Base-by-base conservation (phyloP, 495 filamentous ascomycete species). In the Trichocladium antarcticum region DNA sequence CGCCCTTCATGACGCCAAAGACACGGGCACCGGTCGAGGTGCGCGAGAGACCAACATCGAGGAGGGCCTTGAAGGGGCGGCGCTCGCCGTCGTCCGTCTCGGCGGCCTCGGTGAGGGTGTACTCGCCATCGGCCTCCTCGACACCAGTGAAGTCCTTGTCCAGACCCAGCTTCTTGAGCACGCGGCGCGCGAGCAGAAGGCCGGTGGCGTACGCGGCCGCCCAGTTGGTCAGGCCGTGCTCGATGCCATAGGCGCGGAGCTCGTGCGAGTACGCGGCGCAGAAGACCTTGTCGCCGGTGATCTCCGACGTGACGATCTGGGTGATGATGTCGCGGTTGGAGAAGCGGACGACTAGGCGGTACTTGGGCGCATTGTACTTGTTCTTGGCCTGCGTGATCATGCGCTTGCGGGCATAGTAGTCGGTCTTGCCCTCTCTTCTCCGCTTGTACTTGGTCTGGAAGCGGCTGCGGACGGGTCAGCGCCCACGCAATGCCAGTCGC, bases 401-500 rank as follows among this genome's bases (percentile, higher is more conserved):
- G 64, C 92, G 85, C 83, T 96, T 95, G 75, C 92, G 92, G 67
- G 92, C 92, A 71, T 95, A 97, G 86, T 99, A 99, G 69, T 99
- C 92, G 74, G 92, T 99, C 85, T 97, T 99, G 69, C 92, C 92
- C 70, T 82, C 68, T 55, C 92, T 83, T 68, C 92, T 83, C 70
- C 92, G 88, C 75, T 86, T 90, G 85, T 96, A 99, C 82, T 99
- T 99, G 71, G 90, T 95, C 79, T 99, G 92, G 78, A 85, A 99
- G 70, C 92, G 88, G 66, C 89, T 95, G 70, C 48, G 57, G 17
- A 36, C 37, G 20, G 36, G 55, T 56, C 47, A 58, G 57, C 34
- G 50, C 31, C 35, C 32, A 5, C 15, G 5, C n/a, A n/a, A 22
- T 22, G 53, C 32, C 5, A 39, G 6, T 34, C 17, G 3, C 5